Evolutionary conservation across 495 filamentous ascomycete species (phyloP), one percentile per base, ranked within the genome.

Genomic region (Penicillium soppii): DNA sequence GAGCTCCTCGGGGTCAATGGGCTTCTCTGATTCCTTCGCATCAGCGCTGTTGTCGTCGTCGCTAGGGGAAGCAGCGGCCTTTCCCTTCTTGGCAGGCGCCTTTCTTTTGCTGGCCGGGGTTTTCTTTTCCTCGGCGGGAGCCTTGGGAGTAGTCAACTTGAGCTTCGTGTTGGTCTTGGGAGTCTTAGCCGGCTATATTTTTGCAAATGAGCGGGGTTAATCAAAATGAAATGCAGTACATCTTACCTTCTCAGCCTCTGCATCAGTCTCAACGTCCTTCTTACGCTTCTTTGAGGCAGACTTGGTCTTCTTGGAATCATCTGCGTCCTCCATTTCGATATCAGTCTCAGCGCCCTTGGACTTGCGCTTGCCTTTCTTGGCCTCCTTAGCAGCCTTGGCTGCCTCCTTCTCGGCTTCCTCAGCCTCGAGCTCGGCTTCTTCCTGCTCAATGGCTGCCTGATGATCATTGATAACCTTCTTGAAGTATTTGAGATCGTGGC

Each of bases 321-420:
- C 72, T 5, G 73, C 81, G 49, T 95, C 89, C 49, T 80, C 85
- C 83, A 91, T 91, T 1, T 91, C 89, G 1, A 86, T 74, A 56
- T 94, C 90, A 12, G 80, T 87, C 20, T 83, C 84, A 4, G 77
- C 74, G 17, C 63, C 73, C 56, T 69, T 79, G 51, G 71, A 86
- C 76, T 87, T 89, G 27, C 81, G 77, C 58, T 80, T 79, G 69
- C 82, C 86, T 47, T 85, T 84, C 30, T 85, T 74, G 7, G 69
- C 69, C 6, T 76, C 77, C 58, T 74, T 82, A 41, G 82, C 82
- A 30, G 79, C 79, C 66, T 85, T 81, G 13, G 78, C 78, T 39
- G 80, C 74, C 23, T 32, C 83, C 65, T 83, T 83, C 33, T 79
- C 79, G 42, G 79, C 82, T 10, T 78, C 72, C 46, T 85, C 73